Conservation (phyloP, 805 yeast species). For the Saturnispora serradocipensis region DNA sequence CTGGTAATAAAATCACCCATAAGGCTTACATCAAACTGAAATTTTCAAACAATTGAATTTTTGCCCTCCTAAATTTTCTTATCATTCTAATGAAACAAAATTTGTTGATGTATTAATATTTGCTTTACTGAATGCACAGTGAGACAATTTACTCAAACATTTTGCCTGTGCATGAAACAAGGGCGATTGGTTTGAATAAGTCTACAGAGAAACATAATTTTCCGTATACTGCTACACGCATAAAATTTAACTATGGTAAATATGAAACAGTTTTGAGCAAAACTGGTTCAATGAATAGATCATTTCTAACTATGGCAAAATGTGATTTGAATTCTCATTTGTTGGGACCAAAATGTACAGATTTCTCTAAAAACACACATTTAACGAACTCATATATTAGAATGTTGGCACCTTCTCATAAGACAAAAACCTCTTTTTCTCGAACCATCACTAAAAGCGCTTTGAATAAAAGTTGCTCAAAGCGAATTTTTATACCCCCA, state of each 20-base stretch:
- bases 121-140: neutral
- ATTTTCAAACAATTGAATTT: conserved; percentile 1
- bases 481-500: neutral
- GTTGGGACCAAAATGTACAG: no score
- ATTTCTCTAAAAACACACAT: no score
- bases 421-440: neutral
- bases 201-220: neutral
- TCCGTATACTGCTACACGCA: neutral
- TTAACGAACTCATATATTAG: no score
- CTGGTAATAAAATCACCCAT: conserved; percentile 27
- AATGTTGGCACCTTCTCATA: no score
- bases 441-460: no score
- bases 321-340: no score
- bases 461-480: no score
- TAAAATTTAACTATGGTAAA: no score
- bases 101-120: neutral
- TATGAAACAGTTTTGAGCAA: no score
- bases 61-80: neutral
- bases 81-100: neutral
- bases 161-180: neutral
- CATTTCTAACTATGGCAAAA: no score
- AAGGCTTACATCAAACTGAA: conserved; percentile 23
- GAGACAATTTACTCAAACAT: neutral
- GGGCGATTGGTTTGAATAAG: neutral
- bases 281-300: no score